Base-by-base conservation (phyloP, 306 rosid genomes). In the Luffa aegyptiaca region DNA sequence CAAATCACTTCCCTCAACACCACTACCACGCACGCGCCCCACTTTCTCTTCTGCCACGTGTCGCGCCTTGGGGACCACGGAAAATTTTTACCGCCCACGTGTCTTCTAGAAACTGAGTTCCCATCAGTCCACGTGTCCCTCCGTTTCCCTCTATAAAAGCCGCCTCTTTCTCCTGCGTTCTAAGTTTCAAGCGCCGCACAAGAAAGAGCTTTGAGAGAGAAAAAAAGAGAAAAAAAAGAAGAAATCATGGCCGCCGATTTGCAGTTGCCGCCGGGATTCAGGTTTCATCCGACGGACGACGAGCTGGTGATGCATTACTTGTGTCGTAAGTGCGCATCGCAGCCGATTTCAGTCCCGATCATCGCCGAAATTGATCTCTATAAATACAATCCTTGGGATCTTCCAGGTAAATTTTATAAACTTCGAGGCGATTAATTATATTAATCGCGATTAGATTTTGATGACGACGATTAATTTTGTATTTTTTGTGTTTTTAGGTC, bases 231-330 rank as follows among this genome's bases (percentile, higher is more conserved):
- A 9, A 63, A 52, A 33, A 17, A 45, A 21, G 46, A 14, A 4
- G 6, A 11, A 18, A 66, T 61, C 61, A 87, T 90, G 97, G 81
- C 93, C 45, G 59, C 90, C 6, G 96, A 90, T 51, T 89, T 96
- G 78, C 92, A 89, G 76, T 68, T 96, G 14, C 98, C 99, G 7
- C 96, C 97, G 0, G 98, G 99, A 1, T 93, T 96, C 90, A 79
- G 99, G 83, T 96, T 96, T 82, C 99, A 96, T 62, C 98, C 98
- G 1, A 96, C 99, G 73, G 98, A 96, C 51, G 98, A 96, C 64
- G 99, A 96, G 85, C 97, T 96, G 14, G 97, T 96, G 64, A 80
- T 80, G 88, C 97, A 96, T 88, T 96, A 93, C 35, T 92, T 96
- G 83, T 87, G 90, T 81, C 96, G 96, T 13, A 93, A 90, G 89